Percentiles rank a stretch among this genome's conserved stretches.
These are phyloP conservation scores for Triadica sebifera DNA, from an alignment of 345 rosid species.

Conservation along the genomic window DNA sequence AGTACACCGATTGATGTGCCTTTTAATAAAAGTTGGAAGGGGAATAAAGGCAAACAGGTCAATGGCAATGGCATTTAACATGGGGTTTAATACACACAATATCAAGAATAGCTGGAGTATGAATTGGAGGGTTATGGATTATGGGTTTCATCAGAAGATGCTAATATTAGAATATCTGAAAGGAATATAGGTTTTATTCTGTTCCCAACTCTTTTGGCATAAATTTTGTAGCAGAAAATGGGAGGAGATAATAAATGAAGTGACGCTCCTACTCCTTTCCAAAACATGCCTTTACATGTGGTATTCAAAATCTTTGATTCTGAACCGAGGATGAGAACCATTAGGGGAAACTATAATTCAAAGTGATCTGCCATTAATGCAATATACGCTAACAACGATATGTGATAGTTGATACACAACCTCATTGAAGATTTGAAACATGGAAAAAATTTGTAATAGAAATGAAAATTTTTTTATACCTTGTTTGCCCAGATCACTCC, in stretches of 20 bases:
- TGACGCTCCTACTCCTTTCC: constrained; percentile 22
- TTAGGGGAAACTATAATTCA: constrained; percentile 35
- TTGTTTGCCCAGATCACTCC: constrained; percentile 61
- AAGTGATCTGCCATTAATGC: constrained; percentile 22
- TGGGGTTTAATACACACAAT: background rate
- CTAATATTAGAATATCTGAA: constrained; percentile 36
- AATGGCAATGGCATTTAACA: constrained; percentile 6
- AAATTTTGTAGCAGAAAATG: constrained; percentile 2
- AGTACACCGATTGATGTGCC: background rate
- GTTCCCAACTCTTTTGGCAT: constrained; percentile 34
- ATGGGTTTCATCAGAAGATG: constrained; percentile 32
- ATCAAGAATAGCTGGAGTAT: background rate
- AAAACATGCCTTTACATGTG: constrained; percentile 13
- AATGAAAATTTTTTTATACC: constrained; percentile 31
- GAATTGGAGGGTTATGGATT: background rate
- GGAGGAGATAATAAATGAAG: constrained; percentile 38
- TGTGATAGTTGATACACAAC: background rate
- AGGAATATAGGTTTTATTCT: constrained; percentile 12
- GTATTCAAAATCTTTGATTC: constrained; percentile 9
- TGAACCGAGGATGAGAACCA: constrained; percentile 27
- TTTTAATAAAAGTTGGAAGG: background rate
- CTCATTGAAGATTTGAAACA: no score
- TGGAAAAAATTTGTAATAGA: background rate
- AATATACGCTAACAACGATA: background rate
- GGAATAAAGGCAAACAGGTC: background rate